Evolutionary conservation across 148 eudicot genomes (phyloP), one percentile per base, ranked within the genome.

Genomic region (Silene conica): DNA sequence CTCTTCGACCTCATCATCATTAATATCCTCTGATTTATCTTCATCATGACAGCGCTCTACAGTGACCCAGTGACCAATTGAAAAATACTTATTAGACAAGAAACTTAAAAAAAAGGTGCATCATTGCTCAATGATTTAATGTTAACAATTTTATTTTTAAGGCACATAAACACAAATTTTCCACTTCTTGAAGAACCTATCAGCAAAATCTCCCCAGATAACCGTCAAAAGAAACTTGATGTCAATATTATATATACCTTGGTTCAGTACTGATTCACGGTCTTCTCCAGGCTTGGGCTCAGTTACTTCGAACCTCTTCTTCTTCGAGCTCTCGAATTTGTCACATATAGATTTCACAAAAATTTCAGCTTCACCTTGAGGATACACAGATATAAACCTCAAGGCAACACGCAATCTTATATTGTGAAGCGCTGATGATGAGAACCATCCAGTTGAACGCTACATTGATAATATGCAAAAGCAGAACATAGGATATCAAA

Each of bases 381-480:
- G 97, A 80, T 85, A 87, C 50, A 87, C 82, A 67, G 89, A 86
- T 76, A 94, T 66, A 64, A 91, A 89, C 85, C 93, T 89, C 73
- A 86, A 71, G 28, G 85, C 83, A 74, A 94, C 82, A 75, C 91
- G 79, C 12, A 78, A 75, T 77, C 93, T 85, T 78, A 94, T 80
- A 71, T 77, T 83, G 67, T 83, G 83, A 52, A 89, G 82, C 55
- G 79, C 67, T 31, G 67, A 76, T 38, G 90, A 63, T 9, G 91
- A 56, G 78, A 89, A 94, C 98, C 98, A 94, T 75, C 98, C 98
- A 34, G 91, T 87, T 28, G 84, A 84, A 70, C 74, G 69, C 98
- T 94, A 82, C 79, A 80, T 71, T 19, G 76, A 72, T 25, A 69
- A 38, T 34, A 38, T 3, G 45, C 72, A 69, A 12, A 23, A 38